phyloP scores from a whole-genome alignment of 2,329 filamentous ascomycete genomes.

The Aschersonia sp. region DNA sequence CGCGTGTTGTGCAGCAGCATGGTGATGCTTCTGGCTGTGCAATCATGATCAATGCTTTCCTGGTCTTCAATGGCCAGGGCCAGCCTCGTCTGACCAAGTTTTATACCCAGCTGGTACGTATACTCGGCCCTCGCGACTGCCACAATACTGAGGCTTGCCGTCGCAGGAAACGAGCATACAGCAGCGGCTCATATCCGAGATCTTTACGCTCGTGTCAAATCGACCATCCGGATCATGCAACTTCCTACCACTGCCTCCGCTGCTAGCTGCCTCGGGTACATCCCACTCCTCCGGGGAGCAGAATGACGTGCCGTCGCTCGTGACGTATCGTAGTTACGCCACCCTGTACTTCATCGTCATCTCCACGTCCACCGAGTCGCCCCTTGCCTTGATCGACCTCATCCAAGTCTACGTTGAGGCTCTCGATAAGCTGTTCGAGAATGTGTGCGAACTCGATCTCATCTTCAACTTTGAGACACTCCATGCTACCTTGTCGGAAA shows the following conservation, averaged over 20 bases:
- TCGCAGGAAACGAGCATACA: conserved; percentile 87
- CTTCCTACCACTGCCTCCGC: conserved; percentile 69
- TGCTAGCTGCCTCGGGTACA: conserved; percentile 48
- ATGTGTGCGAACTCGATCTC: conserved; percentile 93
- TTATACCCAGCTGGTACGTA: conserved; percentile 77
- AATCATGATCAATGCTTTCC: conserved; percentile 91
- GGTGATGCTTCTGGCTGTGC: neutral
- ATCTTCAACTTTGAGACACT: conserved; percentile 99
- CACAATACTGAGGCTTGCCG: neutral
- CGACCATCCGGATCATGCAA: conserved; percentile 89
- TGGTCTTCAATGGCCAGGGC: conserved; percentile 97
- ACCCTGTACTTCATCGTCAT: conserved; percentile 99
- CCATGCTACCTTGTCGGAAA: conserved; percentile 79
- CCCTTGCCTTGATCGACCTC: conserved; percentile 84
- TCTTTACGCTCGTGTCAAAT: conserved; percentile 89
- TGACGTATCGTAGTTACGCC: conserved; percentile 96
- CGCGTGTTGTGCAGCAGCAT: neutral
- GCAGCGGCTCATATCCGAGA: conserved; percentile 91
- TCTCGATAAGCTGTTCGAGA: conserved; percentile 88
- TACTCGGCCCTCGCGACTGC: neutral
- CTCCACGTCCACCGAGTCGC: conserved; percentile 88
- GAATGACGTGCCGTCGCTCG: conserved; percentile 84
- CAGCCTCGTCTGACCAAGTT: conserved; percentile 96
- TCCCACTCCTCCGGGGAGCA: conserved; percentile 51
- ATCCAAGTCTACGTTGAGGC: conserved; percentile 98